Percentiles rank a stretch among this genome's conserved stretches.
phyloP scores from a whole-genome alignment of 805 yeast genomes.

The Nakazawaea peltata region DNA sequence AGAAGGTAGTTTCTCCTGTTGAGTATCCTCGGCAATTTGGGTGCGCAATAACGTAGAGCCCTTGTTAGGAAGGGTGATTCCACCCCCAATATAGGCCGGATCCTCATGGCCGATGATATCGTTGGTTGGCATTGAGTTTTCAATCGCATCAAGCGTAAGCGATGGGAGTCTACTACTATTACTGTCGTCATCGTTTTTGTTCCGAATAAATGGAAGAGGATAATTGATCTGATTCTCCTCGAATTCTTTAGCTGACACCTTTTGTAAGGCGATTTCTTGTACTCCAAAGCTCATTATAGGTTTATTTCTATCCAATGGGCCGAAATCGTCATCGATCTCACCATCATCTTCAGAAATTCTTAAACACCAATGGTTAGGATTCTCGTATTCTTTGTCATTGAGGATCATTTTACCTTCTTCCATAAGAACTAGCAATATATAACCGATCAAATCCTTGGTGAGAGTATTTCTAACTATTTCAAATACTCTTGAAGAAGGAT shows the following conservation, averaged over 20 bases:
- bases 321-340: slow-evolving; percentile 89
- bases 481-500: no score
- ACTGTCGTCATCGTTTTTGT: no score
- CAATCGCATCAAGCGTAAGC: no score
- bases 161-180: no score
- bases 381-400: slow-evolving; percentile 18
- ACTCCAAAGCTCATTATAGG: slow-evolving; percentile 64
- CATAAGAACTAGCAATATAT: slow-evolving; percentile 21
- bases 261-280: slow-evolving; percentile 74
- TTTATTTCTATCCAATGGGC: slow-evolving; percentile 69
- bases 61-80: slow-evolving; percentile 5
- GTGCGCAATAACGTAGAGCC: slow-evolving; percentile 1
- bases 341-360: slow-evolving; percentile 90
- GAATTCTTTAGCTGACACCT: slow-evolving; percentile 41
- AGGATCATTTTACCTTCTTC: neutral
- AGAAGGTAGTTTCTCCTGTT: neutral
- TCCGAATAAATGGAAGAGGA: slow-evolving; percentile 56
- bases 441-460: slow-evolving; percentile 31
- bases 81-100: neutral
- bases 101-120: slow-evolving; percentile 2
- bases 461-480: slow-evolving; percentile 8
- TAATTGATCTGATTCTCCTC: slow-evolving; percentile 40
- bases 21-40: neutral
- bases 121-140: no score
- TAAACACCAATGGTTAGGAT: slow-evolving; percentile 68